Base-by-base conservation (phyloP, 768 basidiomycete species). In the Scleroderma citrinum region DNA sequence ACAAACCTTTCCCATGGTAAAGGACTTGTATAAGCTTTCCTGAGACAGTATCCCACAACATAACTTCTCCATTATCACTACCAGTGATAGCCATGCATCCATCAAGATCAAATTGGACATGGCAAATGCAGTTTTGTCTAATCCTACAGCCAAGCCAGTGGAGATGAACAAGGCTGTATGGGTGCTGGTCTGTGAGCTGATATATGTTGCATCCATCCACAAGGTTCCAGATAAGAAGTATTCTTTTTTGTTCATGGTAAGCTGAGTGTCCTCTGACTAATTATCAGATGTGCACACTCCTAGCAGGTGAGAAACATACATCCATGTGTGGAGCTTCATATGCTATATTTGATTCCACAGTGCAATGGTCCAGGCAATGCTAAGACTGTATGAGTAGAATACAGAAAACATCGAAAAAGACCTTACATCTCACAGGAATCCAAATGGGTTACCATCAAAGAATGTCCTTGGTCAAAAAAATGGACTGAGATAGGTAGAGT, bases 11-110 rank as follows among this genome's bases (percentile, higher is more conserved):
- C 5, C 35, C 21, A 26, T 47, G 46, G 10, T 13, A 13, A 24
- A 47, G 35, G 7, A 38, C 35, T 24, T 47, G 46, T 14, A 23
- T 12, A 12, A 14, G 46, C 20, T 24, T 19, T 20, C 46, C 19
- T 5, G 36, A 38, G 23, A 20, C 20, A 26, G 38, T 31, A 20
- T 47, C 46, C 37, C 46, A 47, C 12, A 47, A 2, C 3, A 37
- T n/a, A 24, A 47, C 46, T 38, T 30, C 35, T 20, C 46, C 46
- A 29, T 26, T 47, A 38, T 47, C 46, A 37, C 46, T 47, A n/a
- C 46, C 46, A 23, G 34, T 26, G 14, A 47, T 39, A 17, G 36
- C 46, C 14, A 38, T 13, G 10, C 23, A n/a, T 24, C 46, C 23
- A 5, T 37, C 37, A 12, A 29, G 13, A 37, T 31, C 35, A 37